Base-by-base conservation (phyloP, 495 filamentous ascomycete species). In the Oidiodendron maius region DNA sequence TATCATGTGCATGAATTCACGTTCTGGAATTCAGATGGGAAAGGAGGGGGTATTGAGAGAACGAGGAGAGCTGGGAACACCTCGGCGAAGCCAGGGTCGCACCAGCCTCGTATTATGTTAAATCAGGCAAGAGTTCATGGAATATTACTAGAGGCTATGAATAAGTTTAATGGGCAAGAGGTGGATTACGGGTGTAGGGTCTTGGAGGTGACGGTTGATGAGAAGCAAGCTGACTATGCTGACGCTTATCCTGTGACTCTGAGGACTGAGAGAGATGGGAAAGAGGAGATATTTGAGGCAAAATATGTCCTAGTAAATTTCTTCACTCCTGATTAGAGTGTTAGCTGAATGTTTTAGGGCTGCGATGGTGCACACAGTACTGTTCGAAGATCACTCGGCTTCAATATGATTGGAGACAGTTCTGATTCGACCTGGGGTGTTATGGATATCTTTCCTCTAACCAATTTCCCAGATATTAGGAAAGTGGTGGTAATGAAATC, bases 401-500 rank as follows among this genome's bases (percentile, higher is more conserved):
- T 77, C 60, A 71, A 72, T 30, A 84, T 94, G 81, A 53, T 84
- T 3, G 88, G 88, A 18, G 86, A 94, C 58, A 82, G 73, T 56
- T 82, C 71, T 26, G 85, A 91, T 61, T 72, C 82, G 23, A 75
- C 85, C 40, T 88, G 83, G 83, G 89, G 89, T 51, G 88, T 94
- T 10, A 84, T 93, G 82, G 89, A 95, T 51, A 72, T 87, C 51
- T 77, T 84, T 26, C 82, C 85, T 6, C 71, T 66, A 4, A 91
- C 89, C 1, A 65, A 82, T 56, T 95, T 91, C 64, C 89, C 88
- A 3, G 82, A 86, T 52, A 78, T 86, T 51, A 71, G 82, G 41
- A 79, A 77, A 44, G 81, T 81, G 61, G 62, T 59, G 8, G 69
- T 74, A 6, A 64, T 86, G 36, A 75, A 75, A 55, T 78, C 80